Evolutionary conservation across 306 rosid species (phyloP).

Genomic region (Hippophae tibetana): DNA sequence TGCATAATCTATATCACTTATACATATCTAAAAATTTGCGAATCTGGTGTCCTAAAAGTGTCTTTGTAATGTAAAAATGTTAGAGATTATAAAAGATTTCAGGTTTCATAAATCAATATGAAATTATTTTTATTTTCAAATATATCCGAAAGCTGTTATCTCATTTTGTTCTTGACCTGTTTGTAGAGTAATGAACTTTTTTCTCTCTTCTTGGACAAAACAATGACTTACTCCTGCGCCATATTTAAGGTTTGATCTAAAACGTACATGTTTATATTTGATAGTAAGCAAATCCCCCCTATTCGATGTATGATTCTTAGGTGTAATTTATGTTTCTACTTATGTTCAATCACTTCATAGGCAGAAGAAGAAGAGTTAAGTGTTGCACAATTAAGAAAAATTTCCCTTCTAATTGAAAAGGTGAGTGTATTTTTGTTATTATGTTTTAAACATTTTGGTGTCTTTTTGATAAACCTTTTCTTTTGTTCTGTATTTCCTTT

Average conservation of each 20-base stretch:
- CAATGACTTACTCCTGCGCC: constrained; percentile 81
- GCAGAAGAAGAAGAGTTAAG: constrained; percentile 58
- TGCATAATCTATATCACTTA: no score
- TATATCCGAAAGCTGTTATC: no score
- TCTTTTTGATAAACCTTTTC: background rate
- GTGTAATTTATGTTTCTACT: background rate
- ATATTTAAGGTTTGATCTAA: constrained; percentile 58
- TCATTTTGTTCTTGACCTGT: constrained; percentile 3
- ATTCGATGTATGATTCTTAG: constrained; percentile 1
- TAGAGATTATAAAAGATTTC: no score
- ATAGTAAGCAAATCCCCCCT: background rate
- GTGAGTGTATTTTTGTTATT: constrained; percentile 17
- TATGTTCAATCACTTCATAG: constrained; percentile 26
- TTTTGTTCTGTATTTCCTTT: background rate
- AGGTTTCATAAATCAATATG: no score
- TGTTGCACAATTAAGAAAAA: constrained; percentile 69
- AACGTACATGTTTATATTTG: background rate
- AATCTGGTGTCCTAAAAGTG: no score
- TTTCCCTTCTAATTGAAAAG: constrained; percentile 54
- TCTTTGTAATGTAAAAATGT: no score
- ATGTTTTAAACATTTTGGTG: background rate
- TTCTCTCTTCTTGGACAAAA: constrained; percentile 73
- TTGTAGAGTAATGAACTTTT: constrained; percentile 81
- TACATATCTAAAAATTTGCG: no score
- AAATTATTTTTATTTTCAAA: no score